Conservation (phyloP, 257 asterid genomes). For the Parsonsia alboflavescens region DNA sequence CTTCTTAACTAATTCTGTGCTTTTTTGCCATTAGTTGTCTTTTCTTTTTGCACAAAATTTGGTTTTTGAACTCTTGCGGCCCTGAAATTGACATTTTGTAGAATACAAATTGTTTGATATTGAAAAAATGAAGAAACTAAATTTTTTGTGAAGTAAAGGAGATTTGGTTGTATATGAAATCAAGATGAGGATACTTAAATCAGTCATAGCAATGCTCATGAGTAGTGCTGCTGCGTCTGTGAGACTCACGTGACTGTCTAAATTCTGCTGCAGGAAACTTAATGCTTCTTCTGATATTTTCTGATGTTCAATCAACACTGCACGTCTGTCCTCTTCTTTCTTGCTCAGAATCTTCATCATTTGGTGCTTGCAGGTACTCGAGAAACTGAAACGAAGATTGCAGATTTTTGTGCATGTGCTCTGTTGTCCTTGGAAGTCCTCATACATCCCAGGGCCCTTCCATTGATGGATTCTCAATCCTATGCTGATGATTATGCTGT, state of each 20-base stretch:
- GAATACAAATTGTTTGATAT: neutral
- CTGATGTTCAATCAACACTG: neutral
- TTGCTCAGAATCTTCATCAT: slow-evolving; percentile 3
- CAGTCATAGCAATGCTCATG: neutral
- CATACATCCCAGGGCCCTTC: slow-evolving; percentile 68
- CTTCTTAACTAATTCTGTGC: neutral
- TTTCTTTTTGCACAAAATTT: neutral
- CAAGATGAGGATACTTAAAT: neutral
- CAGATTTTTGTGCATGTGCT: slow-evolving; percentile 58
- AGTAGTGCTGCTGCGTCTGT: neutral
- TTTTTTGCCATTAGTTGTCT: neutral
- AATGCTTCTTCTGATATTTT: neutral
- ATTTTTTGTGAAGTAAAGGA: neutral
- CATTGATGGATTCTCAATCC: slow-evolving; percentile 37
- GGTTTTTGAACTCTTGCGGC: neutral
- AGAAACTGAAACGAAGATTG: slow-evolving; percentile 52
- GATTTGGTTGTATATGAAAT: neutral
- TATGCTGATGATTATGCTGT: slow-evolving; percentile 19
- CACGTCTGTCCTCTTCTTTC: neutral
- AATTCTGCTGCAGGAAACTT: neutral
- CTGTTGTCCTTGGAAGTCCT: slow-evolving; percentile 68
- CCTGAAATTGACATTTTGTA: neutral
- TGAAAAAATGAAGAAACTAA: neutral
- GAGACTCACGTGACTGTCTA: neutral
- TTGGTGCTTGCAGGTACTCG: slow-evolving; percentile 42